phyloP scores from a whole-genome alignment of 1,284 basidiomycete genomes.

The Amylostereum chailletii region DNA sequence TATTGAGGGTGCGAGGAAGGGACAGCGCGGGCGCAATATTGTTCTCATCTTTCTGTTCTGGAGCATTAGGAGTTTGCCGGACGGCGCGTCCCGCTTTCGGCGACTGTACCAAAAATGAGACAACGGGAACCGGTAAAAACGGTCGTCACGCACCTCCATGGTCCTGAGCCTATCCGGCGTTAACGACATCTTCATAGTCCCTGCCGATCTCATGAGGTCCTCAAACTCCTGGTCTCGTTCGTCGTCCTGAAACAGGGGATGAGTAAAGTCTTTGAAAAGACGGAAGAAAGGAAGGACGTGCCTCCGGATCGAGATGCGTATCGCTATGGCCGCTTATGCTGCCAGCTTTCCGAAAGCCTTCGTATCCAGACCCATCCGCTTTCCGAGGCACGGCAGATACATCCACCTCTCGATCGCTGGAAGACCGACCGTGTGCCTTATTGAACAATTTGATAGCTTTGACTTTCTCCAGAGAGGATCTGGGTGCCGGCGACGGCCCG shows the following conservation, averaged over 20 bases:
- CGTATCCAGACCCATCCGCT: conserved; percentile 4
- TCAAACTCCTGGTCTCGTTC: conserved; percentile 76
- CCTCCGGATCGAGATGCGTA: conserved; percentile 6
- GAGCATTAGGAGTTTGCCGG: not conserved
- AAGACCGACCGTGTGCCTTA: conserved; percentile 18
- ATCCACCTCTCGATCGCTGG: conserved; percentile 20
- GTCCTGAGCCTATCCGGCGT: conserved; percentile 87
- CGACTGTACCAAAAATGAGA: not conserved
- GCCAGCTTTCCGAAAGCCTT: conserved; percentile 33
- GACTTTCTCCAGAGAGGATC: conserved; percentile 47
- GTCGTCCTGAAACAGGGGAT: conserved; percentile 30
- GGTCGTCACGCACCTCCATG: conserved; percentile 64
- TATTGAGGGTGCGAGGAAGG: conserved; percentile 12
- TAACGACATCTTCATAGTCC: conserved; percentile 91
- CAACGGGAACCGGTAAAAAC: conserved; percentile 13
- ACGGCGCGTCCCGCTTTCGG: too few species aligned
- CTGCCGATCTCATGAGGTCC: conserved; percentile 76
- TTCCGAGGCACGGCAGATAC: conserved; percentile 4
- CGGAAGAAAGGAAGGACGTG: conserved; percentile 3
- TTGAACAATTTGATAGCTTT: conserved; percentile 51
- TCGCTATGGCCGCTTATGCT: conserved; percentile 8
- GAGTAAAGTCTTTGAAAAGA: not conserved
- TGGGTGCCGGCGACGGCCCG: conserved; percentile 5
- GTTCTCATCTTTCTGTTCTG: too few species aligned
- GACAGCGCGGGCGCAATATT: not conserved